Conservation (phyloP, 108 stramenopile genomes). For the Cyclostephanos tholiformis region DNA sequence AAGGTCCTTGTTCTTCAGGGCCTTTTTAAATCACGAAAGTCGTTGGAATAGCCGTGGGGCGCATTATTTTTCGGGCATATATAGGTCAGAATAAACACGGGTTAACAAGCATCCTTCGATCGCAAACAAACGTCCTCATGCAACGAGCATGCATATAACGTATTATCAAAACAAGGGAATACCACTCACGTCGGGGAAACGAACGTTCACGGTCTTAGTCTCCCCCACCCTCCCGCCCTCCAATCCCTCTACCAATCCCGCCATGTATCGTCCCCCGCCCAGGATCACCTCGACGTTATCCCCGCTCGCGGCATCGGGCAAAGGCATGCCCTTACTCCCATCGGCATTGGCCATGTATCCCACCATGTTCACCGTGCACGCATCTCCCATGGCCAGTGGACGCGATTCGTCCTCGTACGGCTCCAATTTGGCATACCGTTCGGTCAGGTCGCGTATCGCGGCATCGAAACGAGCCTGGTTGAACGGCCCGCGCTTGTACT, state of each 20-base stretch:
- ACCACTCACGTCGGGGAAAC: conserved; percentile 80
- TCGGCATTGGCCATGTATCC: conserved; percentile 78
- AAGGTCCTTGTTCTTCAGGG: conserved; percentile 80
- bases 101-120: background rate
- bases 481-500: conserved; percentile 83
- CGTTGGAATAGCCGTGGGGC: background rate
- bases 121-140: background rate
- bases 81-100: background rate
- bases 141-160: background rate
- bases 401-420: conserved; percentile 54
- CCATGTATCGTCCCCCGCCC: conserved; percentile 87
- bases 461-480: conserved; percentile 73
- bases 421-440: conserved; percentile 75
- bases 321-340: conserved; percentile 74
- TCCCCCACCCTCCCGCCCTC: conserved; percentile 85
- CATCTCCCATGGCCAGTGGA: conserved; percentile 75
- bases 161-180: background rate
- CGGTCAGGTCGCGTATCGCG: conserved; percentile 79
- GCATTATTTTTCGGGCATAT: background rate
- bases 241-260: conserved; percentile 83
- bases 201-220: conserved; percentile 60
- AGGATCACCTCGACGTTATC: conserved; percentile 85
- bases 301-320: conserved; percentile 85
- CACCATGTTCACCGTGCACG: conserved; percentile 85
- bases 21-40: conserved; percentile 28